A percentile compares a stretch with the other conserved stretches of the same genome.
phyloP scores from a whole-genome alignment of 2,329 filamentous ascomycete species.

The Pseudocercospora vitis region DNA sequence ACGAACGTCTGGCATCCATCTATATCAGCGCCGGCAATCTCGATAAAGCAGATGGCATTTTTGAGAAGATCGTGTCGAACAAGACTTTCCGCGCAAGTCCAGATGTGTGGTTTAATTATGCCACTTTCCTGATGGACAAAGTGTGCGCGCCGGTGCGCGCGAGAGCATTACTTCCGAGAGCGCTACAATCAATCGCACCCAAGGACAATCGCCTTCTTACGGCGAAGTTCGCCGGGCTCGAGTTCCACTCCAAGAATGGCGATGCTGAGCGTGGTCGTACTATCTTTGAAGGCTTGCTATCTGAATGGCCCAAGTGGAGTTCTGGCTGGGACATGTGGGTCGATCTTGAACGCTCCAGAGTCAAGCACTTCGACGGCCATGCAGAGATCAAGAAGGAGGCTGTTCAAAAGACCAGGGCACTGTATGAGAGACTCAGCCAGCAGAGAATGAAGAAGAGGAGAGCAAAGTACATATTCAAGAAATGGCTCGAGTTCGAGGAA shows the following conservation, averaged over 20 bases:
- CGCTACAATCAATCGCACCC: conserved; percentile 75
- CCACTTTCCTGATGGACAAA: conserved; percentile 82
- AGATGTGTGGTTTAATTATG: conserved; percentile 90
- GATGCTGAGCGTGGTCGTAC: conserved; percentile 90
- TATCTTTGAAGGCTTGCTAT: conserved; percentile 84
- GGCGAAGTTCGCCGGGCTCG: conserved; percentile 84
- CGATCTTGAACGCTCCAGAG: conserved; percentile 65
- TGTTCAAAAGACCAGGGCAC: conserved; percentile 55
- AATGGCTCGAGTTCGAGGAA: conserved; percentile 89
- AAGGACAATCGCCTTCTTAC: conserved; percentile 72
- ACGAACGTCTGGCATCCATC: conserved; percentile 87
- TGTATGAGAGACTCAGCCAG: conserved; percentile 77
- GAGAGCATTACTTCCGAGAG: conserved; percentile 75
- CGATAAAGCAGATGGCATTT: conserved; percentile 82
- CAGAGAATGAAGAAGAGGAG: conserved; percentile 72
- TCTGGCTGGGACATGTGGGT: conserved; percentile 92
- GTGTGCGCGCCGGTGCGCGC: conserved; percentile 69
- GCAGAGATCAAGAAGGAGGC: conserved; percentile 53
- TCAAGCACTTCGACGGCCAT: conserved; percentile 33
- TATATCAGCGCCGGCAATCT: conserved; percentile 89
- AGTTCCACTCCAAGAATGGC: conserved; percentile 82
- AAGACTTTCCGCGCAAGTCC: conserved; percentile 73
- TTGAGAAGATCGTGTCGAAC: conserved; percentile 84
- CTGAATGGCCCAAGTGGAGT: conserved; percentile 81
- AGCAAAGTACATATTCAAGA: conserved; percentile 84